Percentiles rank a stretch among this genome's conserved stretches.
Evolutionary conservation across 2,329 filamentous ascomycete species (phyloP).

Genomic region (Epichloe bromicola): DNA sequence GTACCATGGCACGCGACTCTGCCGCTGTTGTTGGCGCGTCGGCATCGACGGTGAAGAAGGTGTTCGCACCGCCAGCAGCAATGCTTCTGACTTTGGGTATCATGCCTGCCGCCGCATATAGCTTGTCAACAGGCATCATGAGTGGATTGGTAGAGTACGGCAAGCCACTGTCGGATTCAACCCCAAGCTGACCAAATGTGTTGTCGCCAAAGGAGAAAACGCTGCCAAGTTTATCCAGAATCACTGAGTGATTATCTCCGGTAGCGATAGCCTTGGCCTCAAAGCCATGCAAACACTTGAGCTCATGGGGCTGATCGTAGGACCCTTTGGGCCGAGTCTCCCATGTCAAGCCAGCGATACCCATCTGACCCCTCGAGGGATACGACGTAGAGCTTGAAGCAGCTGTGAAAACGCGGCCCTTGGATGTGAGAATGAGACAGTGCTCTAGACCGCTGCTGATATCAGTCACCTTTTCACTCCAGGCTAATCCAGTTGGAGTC

Average conservation of each 20-base stretch:
- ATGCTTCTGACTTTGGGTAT: constrained; percentile 59
- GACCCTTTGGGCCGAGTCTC: constrained; percentile 60
- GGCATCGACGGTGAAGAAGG: constrained; percentile 77
- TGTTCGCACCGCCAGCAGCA: constrained; percentile 75
- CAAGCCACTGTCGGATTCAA: constrained; percentile 51
- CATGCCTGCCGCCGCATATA: constrained; percentile 56
- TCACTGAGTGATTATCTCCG: constrained; percentile 78
- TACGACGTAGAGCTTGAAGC: constrained; percentile 68
- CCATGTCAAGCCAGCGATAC: constrained; percentile 74
- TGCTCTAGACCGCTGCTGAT: constrained; percentile 76
- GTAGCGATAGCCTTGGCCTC: constrained; percentile 63
- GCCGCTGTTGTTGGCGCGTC: constrained; percentile 28
- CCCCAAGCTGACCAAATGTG: constrained; percentile 78
- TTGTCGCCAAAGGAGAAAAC: constrained; percentile 90
- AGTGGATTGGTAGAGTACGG: constrained; percentile 56
- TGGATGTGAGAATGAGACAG: constrained; percentile 69
- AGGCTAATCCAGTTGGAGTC: constrained; percentile 48
- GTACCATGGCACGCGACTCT: constrained; percentile 12
- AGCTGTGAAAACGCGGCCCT: constrained; percentile 78
- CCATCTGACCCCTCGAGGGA: constrained; percentile 74
- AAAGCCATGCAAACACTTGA: constrained; percentile 57
- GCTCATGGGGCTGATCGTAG: constrained; percentile 72
- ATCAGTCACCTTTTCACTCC: constrained; percentile 60
- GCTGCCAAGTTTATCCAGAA: constrained; percentile 60
- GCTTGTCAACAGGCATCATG: constrained; percentile 53